Evolutionary conservation across 805 yeast genomes (phyloP), one percentile per base, ranked within the genome.

Genomic region (Barnettozyma vustinii): DNA sequence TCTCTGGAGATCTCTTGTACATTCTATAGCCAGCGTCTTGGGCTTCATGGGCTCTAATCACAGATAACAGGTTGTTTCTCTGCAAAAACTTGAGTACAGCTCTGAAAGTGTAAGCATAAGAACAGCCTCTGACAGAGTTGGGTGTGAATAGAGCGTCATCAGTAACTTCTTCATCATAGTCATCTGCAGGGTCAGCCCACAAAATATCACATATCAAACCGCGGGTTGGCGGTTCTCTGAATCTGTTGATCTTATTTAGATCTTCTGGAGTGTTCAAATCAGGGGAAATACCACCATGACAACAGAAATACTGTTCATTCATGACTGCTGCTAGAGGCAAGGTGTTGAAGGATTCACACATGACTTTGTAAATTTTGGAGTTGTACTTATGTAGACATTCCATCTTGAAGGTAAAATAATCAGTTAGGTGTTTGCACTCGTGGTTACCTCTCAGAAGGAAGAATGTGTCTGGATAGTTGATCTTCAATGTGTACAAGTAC

Each of bases 1-100:
- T 82, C 4, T 86, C 75, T 52, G 80, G 77, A 1, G 96, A 87
- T 56, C 87, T 80, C 58, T 84, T 85, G 69, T 92, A 92, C 88
- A 94, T 94, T 63, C 97, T 74, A 68, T 91, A 92, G 35, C 99
- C 99, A 9, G 94, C 91, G 66, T 92, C 97, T 67, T 92, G 99
- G 1, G 97, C 97, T 69, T 92, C 97, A 66, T 92, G 99, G 1
- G 97, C 98, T 50, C 99, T 76, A 42, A 92, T 88, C 33, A 92
- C 79, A n/a, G 90, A 84, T 30, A 92, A 70, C 35, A 92, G 70
- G 20, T 87, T 85, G 37, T 89, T 92, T 46, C 81, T 73, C 56
- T 85, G 84, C 58, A 92, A 71, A 59, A 92, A 92, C 41, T 78
- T 78, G 59, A 94, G 84, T 3, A 84, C 78, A 0, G 97, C 58